Percentiles rank a stretch among this genome's conserved stretches.
Evolutionary conservation across 768 basidiomycete genomes (phyloP).

Genomic region (Psilocybe azurescens): DNA sequence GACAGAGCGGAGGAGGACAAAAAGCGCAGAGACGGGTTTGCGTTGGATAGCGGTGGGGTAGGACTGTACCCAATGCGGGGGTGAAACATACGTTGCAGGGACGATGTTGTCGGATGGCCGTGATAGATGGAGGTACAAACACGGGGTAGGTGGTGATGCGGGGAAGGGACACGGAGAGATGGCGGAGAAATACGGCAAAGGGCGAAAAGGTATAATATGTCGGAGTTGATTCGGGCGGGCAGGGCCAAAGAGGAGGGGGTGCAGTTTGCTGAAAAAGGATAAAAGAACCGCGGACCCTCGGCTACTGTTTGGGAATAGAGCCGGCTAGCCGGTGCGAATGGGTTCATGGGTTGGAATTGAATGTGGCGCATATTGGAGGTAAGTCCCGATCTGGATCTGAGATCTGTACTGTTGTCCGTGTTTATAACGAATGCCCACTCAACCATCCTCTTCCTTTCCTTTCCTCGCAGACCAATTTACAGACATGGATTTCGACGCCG

Average conservation of each 20-base stretch:
- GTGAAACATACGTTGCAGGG: neutral
- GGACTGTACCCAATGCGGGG: slow-evolving; percentile 3
- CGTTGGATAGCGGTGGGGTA: neutral
- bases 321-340: slow-evolving; percentile 35
- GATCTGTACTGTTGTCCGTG: slow-evolving; percentile 12
- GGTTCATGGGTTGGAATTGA: slow-evolving; percentile 10
- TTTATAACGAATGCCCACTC: slow-evolving; percentile 33
- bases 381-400: slow-evolving; percentile 22
- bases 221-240: slow-evolving; percentile 1
- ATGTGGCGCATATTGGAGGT: slow-evolving; percentile 16
- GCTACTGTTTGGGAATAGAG: slow-evolving; percentile 20
- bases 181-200: slow-evolving; percentile 2
- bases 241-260: slow-evolving; percentile 1
- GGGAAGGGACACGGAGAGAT: neutral
- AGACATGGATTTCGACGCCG: slow-evolving; percentile 62
- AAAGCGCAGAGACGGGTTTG: too few species aligned
- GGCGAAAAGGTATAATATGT: slow-evolving; percentile 2
- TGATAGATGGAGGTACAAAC: neutral
- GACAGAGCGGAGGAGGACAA: too few species aligned
- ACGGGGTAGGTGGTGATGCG: slow-evolving; percentile 5
- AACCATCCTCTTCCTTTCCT: slow-evolving; percentile 19
- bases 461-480: slow-evolving; percentile 9
- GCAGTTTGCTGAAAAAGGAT: slow-evolving; percentile 1
- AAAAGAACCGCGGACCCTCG: slow-evolving; percentile 26
- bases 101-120: neutral